Percentiles rank a stretch among this genome's conserved stretches.
These are phyloP conservation scores for Nakataea oryzae DNA, from an alignment of 2,329 filamentous ascomycete species.

Conservation along the genomic window DNA sequence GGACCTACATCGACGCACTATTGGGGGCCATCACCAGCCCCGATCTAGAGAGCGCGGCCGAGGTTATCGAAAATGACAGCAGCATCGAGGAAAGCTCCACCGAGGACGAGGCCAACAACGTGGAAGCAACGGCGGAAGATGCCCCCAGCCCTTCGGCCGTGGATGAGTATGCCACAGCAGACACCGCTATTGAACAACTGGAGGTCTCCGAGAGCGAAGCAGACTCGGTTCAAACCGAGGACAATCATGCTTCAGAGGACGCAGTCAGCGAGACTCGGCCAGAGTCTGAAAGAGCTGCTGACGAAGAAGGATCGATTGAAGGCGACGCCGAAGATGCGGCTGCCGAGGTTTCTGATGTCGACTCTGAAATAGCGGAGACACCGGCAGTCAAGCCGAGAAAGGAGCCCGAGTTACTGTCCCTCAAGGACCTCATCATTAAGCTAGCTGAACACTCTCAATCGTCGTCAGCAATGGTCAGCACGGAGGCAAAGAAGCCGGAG, in stretches of 20 bases:
- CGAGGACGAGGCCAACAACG: not conserved
- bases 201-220: conserved; percentile 8
- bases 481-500: not conserved
- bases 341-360: not conserved
- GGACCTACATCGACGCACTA: conserved; percentile 37
- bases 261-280: no score
- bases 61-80: conserved; percentile 6
- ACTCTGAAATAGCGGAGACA: not conserved
- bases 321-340: not conserved
- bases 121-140: not conserved
- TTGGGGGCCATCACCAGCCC: conserved; percentile 33
- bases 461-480: not conserved
- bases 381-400: not conserved
- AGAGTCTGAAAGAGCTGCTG: not conserved
- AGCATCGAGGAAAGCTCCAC: not conserved
- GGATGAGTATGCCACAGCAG: not conserved
- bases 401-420: conserved; percentile 11
- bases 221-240: conserved; percentile 5
- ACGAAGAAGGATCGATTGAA: not conserved
- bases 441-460: conserved; percentile 36
- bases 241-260: conserved; percentile 9
- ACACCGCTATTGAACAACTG: not conserved
- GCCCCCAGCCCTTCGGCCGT: not conserved
- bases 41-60: conserved; percentile 9
- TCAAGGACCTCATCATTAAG: conserved; percentile 41